Evolutionary conservation across 805 yeast species (phyloP).

Genomic region (Geotrichum ghanense): DNA sequence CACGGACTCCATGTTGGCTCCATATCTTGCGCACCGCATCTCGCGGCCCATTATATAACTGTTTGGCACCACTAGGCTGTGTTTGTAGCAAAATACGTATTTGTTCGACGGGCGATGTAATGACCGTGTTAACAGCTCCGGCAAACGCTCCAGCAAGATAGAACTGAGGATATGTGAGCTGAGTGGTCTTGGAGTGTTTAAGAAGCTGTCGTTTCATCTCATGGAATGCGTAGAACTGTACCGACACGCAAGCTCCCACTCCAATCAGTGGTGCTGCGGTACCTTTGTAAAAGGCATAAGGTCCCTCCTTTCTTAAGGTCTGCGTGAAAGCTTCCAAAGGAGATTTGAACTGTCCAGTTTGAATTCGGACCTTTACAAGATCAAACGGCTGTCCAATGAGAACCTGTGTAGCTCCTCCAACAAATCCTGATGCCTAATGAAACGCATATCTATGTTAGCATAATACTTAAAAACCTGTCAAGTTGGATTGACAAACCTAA

Average conservation of each 20-base stretch:
- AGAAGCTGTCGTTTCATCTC: constrained; percentile 52
- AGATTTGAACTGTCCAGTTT: constrained; percentile 52
- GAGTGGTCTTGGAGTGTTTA: constrained; percentile 16
- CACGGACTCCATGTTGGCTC: constrained; percentile 32
- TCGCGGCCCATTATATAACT: constrained; percentile 31
- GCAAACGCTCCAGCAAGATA: constrained; percentile 56
- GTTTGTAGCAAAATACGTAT: constrained; percentile 51
- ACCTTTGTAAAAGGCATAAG: constrained; percentile 53
- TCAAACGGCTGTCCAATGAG: constrained; percentile 59
- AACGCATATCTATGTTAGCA: too few species aligned
- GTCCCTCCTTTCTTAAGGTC: constrained; percentile 49
- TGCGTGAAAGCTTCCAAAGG: constrained; percentile 40
- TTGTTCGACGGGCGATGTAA: constrained; percentile 58
- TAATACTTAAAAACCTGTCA: too few species aligned
- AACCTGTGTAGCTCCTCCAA: constrained; percentile 45
- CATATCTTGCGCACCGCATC: constrained; percentile 36
- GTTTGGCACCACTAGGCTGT: constrained; percentile 26
- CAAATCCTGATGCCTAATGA: constrained; percentile 35
- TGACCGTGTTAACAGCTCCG: constrained; percentile 52
- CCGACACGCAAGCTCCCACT: constrained; percentile 58
- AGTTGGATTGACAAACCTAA: background rate
- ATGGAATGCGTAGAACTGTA: constrained; percentile 62
- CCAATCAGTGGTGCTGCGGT: constrained; percentile 61
- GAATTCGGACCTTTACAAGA: constrained; percentile 56
- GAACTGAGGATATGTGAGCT: constrained; percentile 41